Evolutionary conservation across 2,329 filamentous ascomycete species (phyloP), one percentile per base, ranked within the genome.

Genomic region (Boeremia lycopersici): DNA sequence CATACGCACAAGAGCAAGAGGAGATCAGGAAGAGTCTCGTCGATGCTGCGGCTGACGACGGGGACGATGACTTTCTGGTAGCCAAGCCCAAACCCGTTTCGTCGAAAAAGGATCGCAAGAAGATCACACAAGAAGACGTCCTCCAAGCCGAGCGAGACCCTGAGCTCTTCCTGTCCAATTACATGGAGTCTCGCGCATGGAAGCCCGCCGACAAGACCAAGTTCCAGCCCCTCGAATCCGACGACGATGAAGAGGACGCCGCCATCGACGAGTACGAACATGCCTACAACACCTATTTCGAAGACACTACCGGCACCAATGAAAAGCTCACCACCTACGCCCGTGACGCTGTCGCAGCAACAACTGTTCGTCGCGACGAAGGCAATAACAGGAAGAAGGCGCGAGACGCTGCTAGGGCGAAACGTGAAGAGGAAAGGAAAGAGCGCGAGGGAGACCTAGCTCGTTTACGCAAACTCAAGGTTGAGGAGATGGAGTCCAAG

Each of bases 221-320:
- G 36, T 92, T 90, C 76, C 82, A 93, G 65, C 90, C 93, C 0
- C 89, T 99, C 53, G 91, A 97, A 70, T 96, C 92, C 0, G 95
- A 99, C 64, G 92, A 97, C 46, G 91, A 86, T n/a, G 84, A 86
- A 6, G 84, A 90, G 38, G 86, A 90, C 28, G 82, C 84, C 26
- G 83, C 85, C 40, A 93, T 93, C 25, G 93, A 98, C 39, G 86
- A 89, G 57, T 96, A 93, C 68, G 95, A 99, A 77, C 84, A 90
- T 61, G 93, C 93, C 4, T 99, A 96, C 79, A 99, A 99, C 77
- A 78, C 97, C 77, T 89, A 95, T 30, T 99, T 99, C 69, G 95
- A 99, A 73, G 90, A 98, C 67, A 92, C 95, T 0, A 84, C 84
- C 56, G 92, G 90, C 71, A 87, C 90, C 66, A 97, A 97, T 71